Evolutionary conservation across 2,329 filamentous ascomycete species (phyloP), one percentile per base, ranked within the genome.

Genomic region (Penicillium corylophilum): DNA sequence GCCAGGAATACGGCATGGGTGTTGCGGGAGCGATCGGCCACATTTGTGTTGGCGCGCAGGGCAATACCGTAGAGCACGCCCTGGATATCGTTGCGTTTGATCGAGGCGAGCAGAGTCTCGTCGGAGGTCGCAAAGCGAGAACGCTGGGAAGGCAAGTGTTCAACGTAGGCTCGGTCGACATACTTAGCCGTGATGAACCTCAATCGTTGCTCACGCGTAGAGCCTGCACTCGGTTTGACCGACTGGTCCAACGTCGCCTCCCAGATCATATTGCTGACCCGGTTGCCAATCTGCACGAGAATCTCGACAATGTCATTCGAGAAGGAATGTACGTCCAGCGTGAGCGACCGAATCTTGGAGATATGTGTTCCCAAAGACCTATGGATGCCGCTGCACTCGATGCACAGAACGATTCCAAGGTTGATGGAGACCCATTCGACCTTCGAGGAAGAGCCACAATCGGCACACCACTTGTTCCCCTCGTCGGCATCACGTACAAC

Each of bases 391-490:
- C 92, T 96, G 74, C 94, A 99, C 72, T 99, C 93, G 68, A 96
- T 96, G 75, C 94, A 99, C 18, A 99, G 82, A 48, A 99, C 87
- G 53, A 99, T 96, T 41, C 90, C 94, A 4, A 99, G 80, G 65
- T 99, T 99, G 74, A 99, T 96, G 0, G 94, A 97, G 24, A 97
- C 94, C 94, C 94, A 99, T 72, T 99, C 94, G 20, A 96, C 92
- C 75, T 96, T 97, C 66, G 86, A 83, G 29, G 88, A 87, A 7
- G 91, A 95, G 10, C 90, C 89, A 67, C 94, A 99, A 70, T 99
- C 94, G 15, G 94, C 94, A 69, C 94, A 99, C 82, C 88, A 89
- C 61, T 84, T 87, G 72, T 99, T 99, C 36, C 90, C 92, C 64
- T 95, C 88, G 66, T 99, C 94, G 44, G 88, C 89, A 51, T 95